These are phyloP conservation scores for Suhomyces choctaworum DNA, from an alignment of 1,139 yeast genomes.

Conservation along the genomic window DNA sequence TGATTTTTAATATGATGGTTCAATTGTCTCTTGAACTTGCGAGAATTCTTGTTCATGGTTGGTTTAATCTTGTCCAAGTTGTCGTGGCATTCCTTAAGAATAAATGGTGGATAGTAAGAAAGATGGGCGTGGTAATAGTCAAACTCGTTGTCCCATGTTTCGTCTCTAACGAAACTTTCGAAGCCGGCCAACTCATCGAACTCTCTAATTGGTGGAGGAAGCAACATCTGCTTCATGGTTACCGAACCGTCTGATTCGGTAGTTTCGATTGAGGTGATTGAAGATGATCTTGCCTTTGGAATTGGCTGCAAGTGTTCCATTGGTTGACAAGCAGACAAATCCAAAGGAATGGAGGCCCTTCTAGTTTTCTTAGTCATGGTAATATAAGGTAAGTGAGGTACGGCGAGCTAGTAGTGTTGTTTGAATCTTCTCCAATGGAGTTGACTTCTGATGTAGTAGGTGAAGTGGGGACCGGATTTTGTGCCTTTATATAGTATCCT, in stretches of 20 bases:
- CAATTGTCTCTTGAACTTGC: constrained; percentile 70
- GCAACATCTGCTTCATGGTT: constrained; percentile 30
- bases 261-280: constrained; percentile 35
- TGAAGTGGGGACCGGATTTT: too few relatives aligned
- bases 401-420: neutral
- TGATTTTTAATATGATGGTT: constrained; percentile 76
- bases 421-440: neutral
- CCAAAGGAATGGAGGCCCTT: constrained; percentile 28
- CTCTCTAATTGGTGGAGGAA: constrained; percentile 45
- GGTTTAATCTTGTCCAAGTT: constrained; percentile 74
- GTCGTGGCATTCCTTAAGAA: constrained; percentile 64
- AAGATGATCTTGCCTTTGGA: constrained; percentile 33
- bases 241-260: constrained; percentile 30
- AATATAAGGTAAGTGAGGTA: neutral
- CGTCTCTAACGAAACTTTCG: constrained; percentile 66
- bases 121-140: constrained; percentile 68
- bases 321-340: constrained; percentile 42
- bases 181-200: constrained; percentile 67
- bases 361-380: constrained; percentile 22
- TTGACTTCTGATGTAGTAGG: neutral
- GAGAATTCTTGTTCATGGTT: constrained; percentile 68
- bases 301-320: constrained; percentile 42
- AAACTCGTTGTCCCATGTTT: constrained; percentile 74
- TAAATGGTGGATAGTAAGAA: constrained; percentile 71
- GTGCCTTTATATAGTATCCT: constrained; percentile 2